Conservation (phyloP, 768 basidiomycete species). For the Pleurotus djamor region DNA sequence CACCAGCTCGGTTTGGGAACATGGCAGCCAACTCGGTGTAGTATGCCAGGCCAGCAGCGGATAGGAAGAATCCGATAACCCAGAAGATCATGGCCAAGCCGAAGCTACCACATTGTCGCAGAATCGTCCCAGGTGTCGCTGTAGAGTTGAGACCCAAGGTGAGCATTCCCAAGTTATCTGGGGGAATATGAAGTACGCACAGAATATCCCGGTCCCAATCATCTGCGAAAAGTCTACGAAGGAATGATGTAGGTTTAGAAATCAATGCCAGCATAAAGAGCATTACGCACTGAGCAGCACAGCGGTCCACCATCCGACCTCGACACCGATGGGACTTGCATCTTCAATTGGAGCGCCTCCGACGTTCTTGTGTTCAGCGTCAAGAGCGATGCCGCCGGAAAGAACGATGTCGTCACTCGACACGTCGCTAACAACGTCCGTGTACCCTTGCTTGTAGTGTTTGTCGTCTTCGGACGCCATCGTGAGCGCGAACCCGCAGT, state of each 20-base stretch:
- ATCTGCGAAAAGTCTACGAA: constrained; percentile 16
- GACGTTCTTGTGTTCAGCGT: constrained; percentile 3
- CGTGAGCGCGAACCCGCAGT: too few relatives aligned
- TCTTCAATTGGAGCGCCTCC: constrained; percentile 9
- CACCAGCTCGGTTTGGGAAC: constrained; percentile 48
- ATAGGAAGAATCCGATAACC: constrained; percentile 28
- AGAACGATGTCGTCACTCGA: neutral
- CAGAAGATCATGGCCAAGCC: constrained; percentile 37
- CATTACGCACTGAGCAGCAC: constrained; percentile 8
- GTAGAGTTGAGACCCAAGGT: neutral
- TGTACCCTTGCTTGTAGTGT: neutral
- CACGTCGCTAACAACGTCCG: neutral
- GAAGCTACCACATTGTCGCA: constrained; percentile 33
- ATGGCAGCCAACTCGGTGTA: constrained; percentile 44
- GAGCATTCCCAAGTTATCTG: neutral
- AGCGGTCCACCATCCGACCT: constrained; percentile 9
- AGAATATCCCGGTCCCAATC: constrained; percentile 36
- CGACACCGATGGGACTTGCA: constrained; percentile 6
- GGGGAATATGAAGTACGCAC: constrained; percentile 18
- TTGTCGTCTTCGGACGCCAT: neutral
- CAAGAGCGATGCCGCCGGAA: neutral
- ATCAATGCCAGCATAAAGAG: neutral
- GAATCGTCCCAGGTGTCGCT: constrained; percentile 27
- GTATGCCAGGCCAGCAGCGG: constrained; percentile 28
- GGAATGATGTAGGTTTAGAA: neutral